phyloP scores from a whole-genome alignment of 164 flowering plant species.

The Nymphaea colorata region DNA sequence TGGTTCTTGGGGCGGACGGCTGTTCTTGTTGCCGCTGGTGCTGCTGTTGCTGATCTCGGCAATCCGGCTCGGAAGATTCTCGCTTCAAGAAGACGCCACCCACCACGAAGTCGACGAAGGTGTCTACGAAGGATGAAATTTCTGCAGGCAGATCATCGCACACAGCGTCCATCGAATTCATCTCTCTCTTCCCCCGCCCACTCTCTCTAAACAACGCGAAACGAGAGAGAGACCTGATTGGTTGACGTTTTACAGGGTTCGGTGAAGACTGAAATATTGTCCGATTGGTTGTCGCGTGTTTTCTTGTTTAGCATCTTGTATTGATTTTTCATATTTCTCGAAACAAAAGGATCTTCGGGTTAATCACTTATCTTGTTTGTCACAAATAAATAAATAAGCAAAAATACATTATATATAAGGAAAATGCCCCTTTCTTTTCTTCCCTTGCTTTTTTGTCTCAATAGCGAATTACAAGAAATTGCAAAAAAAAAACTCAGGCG shows the following conservation, averaged over 20 bases:
- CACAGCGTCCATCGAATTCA: background rate
- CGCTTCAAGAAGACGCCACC: slow-evolving; percentile 30
- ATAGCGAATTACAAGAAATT: too few relatives aligned
- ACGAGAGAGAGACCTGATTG: background rate
- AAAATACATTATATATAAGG: too few relatives aligned
- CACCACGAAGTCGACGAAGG: slow-evolving; percentile 61
- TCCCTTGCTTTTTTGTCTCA: too few relatives aligned
- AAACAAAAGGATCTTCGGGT: too few relatives aligned
- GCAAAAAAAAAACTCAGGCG: too few relatives aligned
- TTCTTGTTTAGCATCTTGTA: too few relatives aligned
- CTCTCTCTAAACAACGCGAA: background rate
- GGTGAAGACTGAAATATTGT: background rate
- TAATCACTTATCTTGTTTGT: too few relatives aligned
- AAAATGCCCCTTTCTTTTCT: too few relatives aligned
- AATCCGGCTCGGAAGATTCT: too few relatives aligned
- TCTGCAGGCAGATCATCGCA: slow-evolving; percentile 31
- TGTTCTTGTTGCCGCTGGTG: background rate
- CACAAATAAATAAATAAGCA: too few relatives aligned
- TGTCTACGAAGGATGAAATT: slow-evolving; percentile 52
- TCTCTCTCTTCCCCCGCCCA: background rate
- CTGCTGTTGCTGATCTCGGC: slow-evolving; percentile 6
- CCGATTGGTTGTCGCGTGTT: too few relatives aligned
- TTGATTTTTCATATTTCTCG: too few relatives aligned
- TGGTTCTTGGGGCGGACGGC: slow-evolving; percentile 22
- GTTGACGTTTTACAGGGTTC: background rate